A percentile compares a stretch with the other conserved stretches of the same genome.
Conservation (phyloP, 2,329 filamentous ascomycete genomes). For the Trichophyton rubrum region DNA sequence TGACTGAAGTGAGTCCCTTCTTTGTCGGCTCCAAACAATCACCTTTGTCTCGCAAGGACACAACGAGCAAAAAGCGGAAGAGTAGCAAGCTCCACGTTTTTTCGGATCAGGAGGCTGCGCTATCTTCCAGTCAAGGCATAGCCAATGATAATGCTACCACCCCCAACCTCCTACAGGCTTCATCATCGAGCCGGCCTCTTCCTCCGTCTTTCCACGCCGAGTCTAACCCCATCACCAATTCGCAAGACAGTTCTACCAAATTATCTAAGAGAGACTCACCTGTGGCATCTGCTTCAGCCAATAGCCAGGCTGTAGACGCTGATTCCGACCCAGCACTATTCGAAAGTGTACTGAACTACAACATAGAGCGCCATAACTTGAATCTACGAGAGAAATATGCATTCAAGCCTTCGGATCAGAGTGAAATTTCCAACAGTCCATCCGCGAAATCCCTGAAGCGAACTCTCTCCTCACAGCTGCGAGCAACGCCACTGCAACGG, state of each 20-base stretch:
- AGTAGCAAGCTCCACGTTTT: slow-evolving; percentile 38
- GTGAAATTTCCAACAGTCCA: not conserved
- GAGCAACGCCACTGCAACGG: slow-evolving; percentile 31
- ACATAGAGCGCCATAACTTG: slow-evolving; percentile 1
- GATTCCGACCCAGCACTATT: not conserved
- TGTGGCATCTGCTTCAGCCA: not conserved
- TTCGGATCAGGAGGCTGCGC: slow-evolving; percentile 33
- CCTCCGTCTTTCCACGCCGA: not conserved
- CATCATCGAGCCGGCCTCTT: not conserved
- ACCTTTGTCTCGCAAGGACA: slow-evolving; percentile 12
- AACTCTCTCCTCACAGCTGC: slow-evolving; percentile 6
- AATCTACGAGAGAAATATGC: slow-evolving; percentile 1
- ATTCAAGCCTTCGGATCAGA: not conserved
- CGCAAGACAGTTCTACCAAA: not conserved
- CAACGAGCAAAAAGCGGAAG: slow-evolving; percentile 30
- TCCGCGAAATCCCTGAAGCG: not conserved
- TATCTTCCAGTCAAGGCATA: not conserved
- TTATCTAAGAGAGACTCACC: not conserved
- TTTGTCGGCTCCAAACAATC: slow-evolving; percentile 24
- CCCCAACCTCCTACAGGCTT: no score
- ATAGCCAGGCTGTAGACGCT: not conserved
- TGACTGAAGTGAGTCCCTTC: slow-evolving; percentile 35
- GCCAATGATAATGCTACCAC: not conserved
- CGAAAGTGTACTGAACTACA: not conserved
- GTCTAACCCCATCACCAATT: not conserved